Evolutionary conservation across 1,284 basidiomycete species (phyloP), one percentile per base, ranked within the genome.

Genomic region (Cutaneotrichosporon daszewskae): DNA sequence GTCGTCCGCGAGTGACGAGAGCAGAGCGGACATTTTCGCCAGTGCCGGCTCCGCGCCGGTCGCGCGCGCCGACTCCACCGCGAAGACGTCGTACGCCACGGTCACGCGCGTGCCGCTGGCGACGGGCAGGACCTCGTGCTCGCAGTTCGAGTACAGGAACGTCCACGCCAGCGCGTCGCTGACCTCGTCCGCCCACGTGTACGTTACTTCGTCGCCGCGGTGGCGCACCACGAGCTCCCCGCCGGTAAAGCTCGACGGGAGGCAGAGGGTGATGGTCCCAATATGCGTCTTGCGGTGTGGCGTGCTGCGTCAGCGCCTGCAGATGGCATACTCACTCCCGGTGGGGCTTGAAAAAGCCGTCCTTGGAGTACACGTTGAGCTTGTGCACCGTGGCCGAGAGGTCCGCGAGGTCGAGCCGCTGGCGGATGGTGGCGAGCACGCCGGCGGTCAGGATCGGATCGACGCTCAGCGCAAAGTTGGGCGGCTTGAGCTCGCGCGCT

Each of bases 91-190:
- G 36, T 58, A 64, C 0, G 74, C 73, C n/a, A 78, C 49, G 3
- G 73, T 75, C 23, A 77, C 58, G 1, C 74, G 65, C 41, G 69
- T 64, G 0, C 77, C 76, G 0, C 64, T 62, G 2, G 44, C 57
- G 4, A 78, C 74, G 1, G 62, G 64, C 1, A 58, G 32, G 14
- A 78, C 73, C 49, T 76, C 74, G 49, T 77, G 73, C 46, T 74
- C 72, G 42, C 75, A 67, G 55, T 76, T 73, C 43, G 72, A 68
- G 60, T 61, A 75, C 53, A 76, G 44, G 44, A 60, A 60, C 11
- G 41, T 31, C 56, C 56, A 60, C 13, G 26, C 32, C 9, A 56
- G 28, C 3, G 20, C 8, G 16, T 24, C 40, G 4, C 24, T 24
- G 16, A 36, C 9, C 8, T 24, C 17, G 14, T 35, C 22, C 11